Base-by-base conservation (phyloP, 2,329 filamentous ascomycete genomes). In the Aspergillus pseudonomiae region DNA sequence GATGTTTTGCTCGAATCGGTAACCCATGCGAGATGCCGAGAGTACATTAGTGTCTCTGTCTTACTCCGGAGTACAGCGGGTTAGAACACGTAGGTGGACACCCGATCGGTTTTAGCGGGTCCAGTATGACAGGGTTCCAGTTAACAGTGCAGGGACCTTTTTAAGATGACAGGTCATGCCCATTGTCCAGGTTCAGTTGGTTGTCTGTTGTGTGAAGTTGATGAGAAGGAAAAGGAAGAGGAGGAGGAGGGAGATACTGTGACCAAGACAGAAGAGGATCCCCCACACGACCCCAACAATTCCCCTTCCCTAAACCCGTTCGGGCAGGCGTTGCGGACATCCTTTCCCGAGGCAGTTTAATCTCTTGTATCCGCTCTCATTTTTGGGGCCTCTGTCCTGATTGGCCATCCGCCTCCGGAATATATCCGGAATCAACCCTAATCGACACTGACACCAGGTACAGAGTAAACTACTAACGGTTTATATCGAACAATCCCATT, bases 11-110 rank as follows among this genome's bases (percentile, higher is more conserved):
- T 63, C 39, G 57, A 63, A 63, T 52, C 50, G 61, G 61, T 63
- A 63, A 63, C 41, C 61, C 48, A 45, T 63, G 61, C 61, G 61
- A 63, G 60, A 21, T 55, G n/a, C 34, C 34, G 32, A 36, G 45
- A 43, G 32, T 36, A 54, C 52, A 54, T 54, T 36, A 54, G 30
- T 30, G 50, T 45, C 9, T 46, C 43, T 12, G 39, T 21, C 52
- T 34, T 54, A 24, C 21, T 24, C 21, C 21, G 21, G 21, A 24
- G 21, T 24, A 54, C 28, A 34, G 32, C 19, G 19, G 16, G 16
- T 36, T 5, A 26, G 21, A 48, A 53, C 6, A 19, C n/a, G 10
- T 16, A 28, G 26, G 14, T 12, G 14, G 34, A 36, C 14, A 14
- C 14, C 34, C 1, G 34, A 36, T 36, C 14, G 34, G 14, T 50